phyloP scores from a whole-genome alignment of 1,139 yeast species.

The Meyerozyma guilliermondii region DNA sequence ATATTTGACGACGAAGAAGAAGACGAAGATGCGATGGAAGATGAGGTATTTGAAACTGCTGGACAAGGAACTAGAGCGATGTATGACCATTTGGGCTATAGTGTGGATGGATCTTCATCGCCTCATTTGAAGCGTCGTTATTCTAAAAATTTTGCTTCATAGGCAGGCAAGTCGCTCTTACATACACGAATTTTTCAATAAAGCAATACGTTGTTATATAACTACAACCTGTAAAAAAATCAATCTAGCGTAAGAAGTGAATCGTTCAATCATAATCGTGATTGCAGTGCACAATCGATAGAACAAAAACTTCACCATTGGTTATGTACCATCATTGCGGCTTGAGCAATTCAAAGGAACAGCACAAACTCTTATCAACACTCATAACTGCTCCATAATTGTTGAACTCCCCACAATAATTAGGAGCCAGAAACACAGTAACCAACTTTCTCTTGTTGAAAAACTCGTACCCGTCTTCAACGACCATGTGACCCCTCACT shows the following conservation, averaged over 20 bases:
- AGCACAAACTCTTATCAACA: conserved; percentile 68
- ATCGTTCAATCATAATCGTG: conserved; percentile 1
- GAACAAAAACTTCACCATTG: neutral
- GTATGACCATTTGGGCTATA: conserved; percentile 23
- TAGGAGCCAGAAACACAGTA: conserved; percentile 83
- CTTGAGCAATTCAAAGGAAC: conserved; percentile 78
- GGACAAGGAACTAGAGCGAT: neutral
- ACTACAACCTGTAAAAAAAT: neutral
- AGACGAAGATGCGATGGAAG: conserved; percentile 8
- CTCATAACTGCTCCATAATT: conserved; percentile 92
- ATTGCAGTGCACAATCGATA: neutral
- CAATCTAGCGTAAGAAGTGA: neutral
- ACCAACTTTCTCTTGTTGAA: conserved; percentile 73
- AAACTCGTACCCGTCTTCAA: conserved; percentile 88
- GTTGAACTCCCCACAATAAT: conserved; percentile 86
- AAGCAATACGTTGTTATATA: neutral
- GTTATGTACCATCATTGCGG: conserved; percentile 33
- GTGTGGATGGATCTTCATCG: conserved; percentile 29
- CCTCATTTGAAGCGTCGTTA: conserved; percentile 32
- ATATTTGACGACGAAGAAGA: conserved; percentile 8
- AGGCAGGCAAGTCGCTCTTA: neutral
- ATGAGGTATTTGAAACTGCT: conserved; percentile 1
- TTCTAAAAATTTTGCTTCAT: conserved; percentile 4
- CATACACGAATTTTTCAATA: neutral
- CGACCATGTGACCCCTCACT: conserved; percentile 90